Conservation (phyloP, 1,139 yeast genomes). For the Pichia sp. region DNA sequence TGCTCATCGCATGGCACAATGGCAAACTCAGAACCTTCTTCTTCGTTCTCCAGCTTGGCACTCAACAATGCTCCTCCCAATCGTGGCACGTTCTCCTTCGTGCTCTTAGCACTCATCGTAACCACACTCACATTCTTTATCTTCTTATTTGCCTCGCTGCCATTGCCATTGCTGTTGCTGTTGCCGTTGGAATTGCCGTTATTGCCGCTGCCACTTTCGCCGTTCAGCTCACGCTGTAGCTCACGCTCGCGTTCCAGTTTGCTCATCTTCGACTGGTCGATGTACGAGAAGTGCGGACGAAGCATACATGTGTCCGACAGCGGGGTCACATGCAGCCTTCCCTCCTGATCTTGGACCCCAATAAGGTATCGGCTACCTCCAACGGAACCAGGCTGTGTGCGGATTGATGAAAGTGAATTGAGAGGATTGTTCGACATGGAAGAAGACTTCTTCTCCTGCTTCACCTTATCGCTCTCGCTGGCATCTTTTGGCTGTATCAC, state of each 20-base stretch:
- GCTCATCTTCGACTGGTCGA: conserved; percentile 46
- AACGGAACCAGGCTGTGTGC: conserved; percentile 22
- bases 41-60: conserved; percentile 73
- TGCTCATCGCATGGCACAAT: conserved; percentile 18
- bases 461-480: neutral
- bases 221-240: conserved; percentile 37
- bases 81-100: conserved; percentile 53
- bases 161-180: neutral
- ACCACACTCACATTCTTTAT: conserved; percentile 52
- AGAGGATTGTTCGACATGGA: neutral
- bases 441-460: neutral
- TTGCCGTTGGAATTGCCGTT: conserved; percentile 28
- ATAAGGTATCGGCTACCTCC: conserved; percentile 21
- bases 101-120: conserved; percentile 71
- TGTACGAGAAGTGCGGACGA: conserved; percentile 75
- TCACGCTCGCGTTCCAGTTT: conserved; percentile 36
- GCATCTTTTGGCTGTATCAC: neutral
- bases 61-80: conserved; percentile 78
- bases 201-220: conserved; percentile 15
- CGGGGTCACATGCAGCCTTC: conserved; percentile 61
- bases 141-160: neutral
- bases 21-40: conserved; percentile 30
- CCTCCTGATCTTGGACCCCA: conserved; percentile 32
- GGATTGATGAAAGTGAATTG: conserved; percentile 13
- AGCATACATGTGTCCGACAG: conserved; percentile 69